phyloP scores from a whole-genome alignment of 2,329 filamentous ascomycete genomes.

The Pyrenophora tritici-repentis region DNA sequence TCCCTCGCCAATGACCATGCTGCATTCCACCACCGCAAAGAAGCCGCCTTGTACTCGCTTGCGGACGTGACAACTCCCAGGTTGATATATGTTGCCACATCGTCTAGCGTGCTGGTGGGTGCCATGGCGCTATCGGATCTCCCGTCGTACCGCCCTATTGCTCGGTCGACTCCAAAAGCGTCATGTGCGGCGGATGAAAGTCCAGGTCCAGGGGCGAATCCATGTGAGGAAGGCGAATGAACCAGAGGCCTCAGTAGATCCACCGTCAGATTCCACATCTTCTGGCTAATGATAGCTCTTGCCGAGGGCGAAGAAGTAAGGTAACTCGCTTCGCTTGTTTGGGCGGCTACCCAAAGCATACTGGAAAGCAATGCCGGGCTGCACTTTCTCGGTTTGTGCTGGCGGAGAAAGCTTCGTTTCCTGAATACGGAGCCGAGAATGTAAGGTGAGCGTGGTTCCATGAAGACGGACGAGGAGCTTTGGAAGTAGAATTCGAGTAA shows the following conservation, averaged over 20 bases:
- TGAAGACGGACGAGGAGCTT: constrained; percentile 82
- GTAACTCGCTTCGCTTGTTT: constrained; percentile 86
- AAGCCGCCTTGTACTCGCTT: constrained; percentile 82
- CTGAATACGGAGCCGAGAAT: constrained; percentile 87
- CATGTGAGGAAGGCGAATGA: constrained; percentile 68
- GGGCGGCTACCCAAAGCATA: constrained; percentile 93
- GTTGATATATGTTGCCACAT: constrained; percentile 89
- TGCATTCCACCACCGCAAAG: constrained; percentile 90
- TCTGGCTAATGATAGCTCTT: constrained; percentile 82
- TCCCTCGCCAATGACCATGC: constrained; percentile 89
- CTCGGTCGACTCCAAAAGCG: constrained; percentile 74
- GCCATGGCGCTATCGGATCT: constrained; percentile 53
- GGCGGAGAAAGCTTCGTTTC: constrained; percentile 84
- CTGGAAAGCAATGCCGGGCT: constrained; percentile 85
- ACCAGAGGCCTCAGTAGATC: constrained; percentile 86
- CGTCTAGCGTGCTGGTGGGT: constrained; percentile 73
- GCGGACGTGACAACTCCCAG: constrained; percentile 88
- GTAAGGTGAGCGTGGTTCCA: constrained; percentile 88
- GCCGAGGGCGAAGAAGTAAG: constrained; percentile 81
- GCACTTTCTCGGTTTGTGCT: constrained; percentile 77
- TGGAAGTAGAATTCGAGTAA: constrained; percentile 89
- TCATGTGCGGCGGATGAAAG: constrained; percentile 78
- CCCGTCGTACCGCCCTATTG: constrained; percentile 56
- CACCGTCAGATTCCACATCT: constrained; percentile 82
- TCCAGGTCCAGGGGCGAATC: constrained; percentile 57